Evolutionary conservation across 2,329 filamentous ascomycete species (phyloP).

Genomic region (Calonectria henricotiae): DNA sequence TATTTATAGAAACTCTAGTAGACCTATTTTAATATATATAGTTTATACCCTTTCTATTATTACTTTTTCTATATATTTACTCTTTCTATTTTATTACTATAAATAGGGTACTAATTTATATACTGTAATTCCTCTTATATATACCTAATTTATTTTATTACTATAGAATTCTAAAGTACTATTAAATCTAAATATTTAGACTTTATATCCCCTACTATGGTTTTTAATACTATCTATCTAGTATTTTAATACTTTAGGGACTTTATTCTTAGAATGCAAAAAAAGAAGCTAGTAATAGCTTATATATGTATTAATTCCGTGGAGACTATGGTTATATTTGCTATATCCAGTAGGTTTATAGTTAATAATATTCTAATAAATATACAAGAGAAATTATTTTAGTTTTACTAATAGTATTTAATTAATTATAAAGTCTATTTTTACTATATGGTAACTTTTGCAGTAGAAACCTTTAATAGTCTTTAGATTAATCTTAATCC

Average conservation of each 20-base stretch:
- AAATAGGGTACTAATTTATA: neutral
- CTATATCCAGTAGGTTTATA: neutral
- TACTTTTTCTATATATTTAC: neutral
- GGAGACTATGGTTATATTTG: too few relatives aligned
- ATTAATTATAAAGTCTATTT: neutral
- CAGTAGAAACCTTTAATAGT: neutral
- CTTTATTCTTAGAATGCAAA: neutral
- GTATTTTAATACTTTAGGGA: neutral
- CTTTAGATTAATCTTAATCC: neutral
- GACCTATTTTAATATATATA: neutral
- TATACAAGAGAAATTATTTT: neutral
- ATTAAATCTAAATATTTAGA: neutral
- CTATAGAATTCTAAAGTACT: neutral
- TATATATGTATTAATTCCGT: too few relatives aligned
- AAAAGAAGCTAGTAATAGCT: neutral
- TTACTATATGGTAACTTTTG: neutral
- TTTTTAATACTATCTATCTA: neutral
- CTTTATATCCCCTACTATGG: neutral
- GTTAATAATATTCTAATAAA: neutral
- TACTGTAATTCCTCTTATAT: neutral
- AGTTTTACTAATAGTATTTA: neutral
- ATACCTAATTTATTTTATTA: neutral
- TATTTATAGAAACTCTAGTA: neutral
- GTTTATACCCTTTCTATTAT: neutral
- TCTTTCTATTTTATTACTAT: neutral